Base-by-base conservation (phyloP, 2,329 filamentous ascomycete genomes). In the Fusarium sp. region DNA sequence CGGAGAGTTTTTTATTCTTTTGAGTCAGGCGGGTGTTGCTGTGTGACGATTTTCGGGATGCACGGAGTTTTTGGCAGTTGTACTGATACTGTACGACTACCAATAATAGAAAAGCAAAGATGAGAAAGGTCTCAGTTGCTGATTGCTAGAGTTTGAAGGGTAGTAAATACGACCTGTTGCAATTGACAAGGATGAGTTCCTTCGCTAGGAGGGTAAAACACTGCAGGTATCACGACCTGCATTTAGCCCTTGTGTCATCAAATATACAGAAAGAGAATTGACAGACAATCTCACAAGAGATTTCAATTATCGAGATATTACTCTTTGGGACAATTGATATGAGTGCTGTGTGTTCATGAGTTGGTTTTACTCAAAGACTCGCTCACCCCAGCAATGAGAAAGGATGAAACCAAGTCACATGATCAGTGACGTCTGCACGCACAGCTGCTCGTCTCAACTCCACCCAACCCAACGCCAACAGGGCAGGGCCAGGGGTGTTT, bases 391-490 rank as follows among this genome's bases (percentile, higher is more conserved):
- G 54, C 28, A 57, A 24, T n/a, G 38, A 26, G n/a, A 52, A 20
- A 35, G 12, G 20, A 41, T 38, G 44, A 45, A 61, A 41, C 36
- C 42, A 28, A 49, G 47, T 77, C 75, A 77, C 75, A 78, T 77
- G 75, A 77, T 70, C 54, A n/a, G 35, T 62, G 65, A 64, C 63
- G 59, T 68, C 76, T 77, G 75, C 75, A 70, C 63, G 75, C 56
- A 68, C 54, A 52, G 44, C 67, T 77, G 75, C 69, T 68, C 47
- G 31, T 52, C 65, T 38, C 44, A 60, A 65, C 71, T 73, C 71
- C 71, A 74, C 71, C n/a, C 49, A 33, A 22, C 28, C 38, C 71
- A 68, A 71, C 55, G 68, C 51, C 51, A 72, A 26, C 63, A 66
- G 39, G 51, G 45, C 61, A 65, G 58, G 51, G 60, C 63, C 61